Evolutionary conservation across 345 rosid genomes (phyloP), one percentile per base, ranked within the genome.

Genomic region (Citrus reticulata): DNA sequence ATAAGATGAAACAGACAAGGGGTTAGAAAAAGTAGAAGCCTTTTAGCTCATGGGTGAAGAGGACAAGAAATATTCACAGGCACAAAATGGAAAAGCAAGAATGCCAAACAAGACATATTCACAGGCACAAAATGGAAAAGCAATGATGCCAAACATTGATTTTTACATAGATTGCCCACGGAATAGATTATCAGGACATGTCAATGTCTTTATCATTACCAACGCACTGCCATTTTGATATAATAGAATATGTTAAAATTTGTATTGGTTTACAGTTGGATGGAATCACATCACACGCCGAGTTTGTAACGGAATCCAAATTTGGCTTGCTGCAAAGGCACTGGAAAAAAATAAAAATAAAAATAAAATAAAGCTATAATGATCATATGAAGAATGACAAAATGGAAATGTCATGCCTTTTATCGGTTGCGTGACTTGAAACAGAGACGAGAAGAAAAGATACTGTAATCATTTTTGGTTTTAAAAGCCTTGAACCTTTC

Each of bases 51-150:
- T 24, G 42, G 42, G 64, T 27, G 30, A 74, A 58, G 64, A 73
- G 22, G 77, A 83, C 81, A 69, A 80, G 35, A 69, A 64, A 77
- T 9, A 54, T 77, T 83, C 83, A 80, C 86, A 70, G 72, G 77
- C 22, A 8, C 37, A 5, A 7, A 4, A 32, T 14, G 42, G 27
- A 60, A 46, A 73, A 68, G 72, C 74, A 73, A 68, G 49, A 40
- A 40, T 6, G 68, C 80, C 67, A 39, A 70, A 25, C 25, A 22
- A 30, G 32, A 30, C 32, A 30, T 3, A 30, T 3, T 30, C 32
- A 30, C 5, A 4, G 68, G 77, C 22, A 8, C 37, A 5, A 10
- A 4, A 32, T 14, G 34, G 29, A 60, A 46, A 73, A 68, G 72
- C 74, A 68, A 73, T 60, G 24, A 40, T 7, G 68, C 80, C 67